These are phyloP conservation scores for Trametes versicolor DNA, from an alignment of 1,284 basidiomycete species.

Conservation along the genomic window DNA sequence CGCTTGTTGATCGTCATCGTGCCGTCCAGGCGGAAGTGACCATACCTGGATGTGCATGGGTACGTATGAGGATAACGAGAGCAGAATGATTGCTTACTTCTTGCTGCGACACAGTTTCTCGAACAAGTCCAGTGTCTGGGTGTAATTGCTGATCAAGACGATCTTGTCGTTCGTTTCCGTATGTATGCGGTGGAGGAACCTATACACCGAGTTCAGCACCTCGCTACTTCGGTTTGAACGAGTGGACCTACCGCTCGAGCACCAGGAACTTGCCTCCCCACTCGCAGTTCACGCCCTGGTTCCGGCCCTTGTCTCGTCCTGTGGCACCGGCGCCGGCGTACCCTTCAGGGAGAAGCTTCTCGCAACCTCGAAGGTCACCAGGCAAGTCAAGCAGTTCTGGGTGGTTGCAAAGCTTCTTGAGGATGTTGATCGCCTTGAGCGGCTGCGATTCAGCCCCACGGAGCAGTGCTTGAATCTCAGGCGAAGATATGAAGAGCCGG, in stretches of 20 bases:
- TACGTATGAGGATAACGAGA: not conserved
- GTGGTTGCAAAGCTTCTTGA: constrained; percentile 99
- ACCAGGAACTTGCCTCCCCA: constrained; percentile 96
- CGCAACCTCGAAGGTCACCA: constrained; percentile 88
- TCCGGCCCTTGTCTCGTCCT: constrained; percentile 51
- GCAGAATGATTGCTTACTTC: constrained; percentile 60
- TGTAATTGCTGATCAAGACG: constrained; percentile 98
- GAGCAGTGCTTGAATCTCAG: constrained; percentile 92
- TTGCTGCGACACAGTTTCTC: constrained; percentile 88
- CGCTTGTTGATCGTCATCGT: constrained; percentile 95
- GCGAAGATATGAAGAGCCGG: constrained; percentile 92
- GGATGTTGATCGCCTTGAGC: constrained; percentile 95
- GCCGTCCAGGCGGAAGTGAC: constrained; percentile 93
- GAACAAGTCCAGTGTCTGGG: constrained; percentile 95
- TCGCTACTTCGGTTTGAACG: too few relatives aligned
- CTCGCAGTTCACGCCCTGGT: constrained; percentile 73
- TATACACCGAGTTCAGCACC: constrained; percentile 42
- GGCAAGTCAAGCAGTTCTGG: constrained; percentile 93
- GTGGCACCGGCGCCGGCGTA: constrained; percentile 68
- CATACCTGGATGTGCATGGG: constrained; percentile 69
- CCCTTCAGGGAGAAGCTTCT: constrained; percentile 85
- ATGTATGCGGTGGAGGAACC: constrained; percentile 87
- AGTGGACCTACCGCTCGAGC: constrained; percentile 78
- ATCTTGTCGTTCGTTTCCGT: constrained; percentile 95
- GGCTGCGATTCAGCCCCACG: constrained; percentile 95